phyloP scores from a whole-genome alignment of 2,329 filamentous ascomycete genomes.

The Aspergillus pseudonomiae region DNA sequence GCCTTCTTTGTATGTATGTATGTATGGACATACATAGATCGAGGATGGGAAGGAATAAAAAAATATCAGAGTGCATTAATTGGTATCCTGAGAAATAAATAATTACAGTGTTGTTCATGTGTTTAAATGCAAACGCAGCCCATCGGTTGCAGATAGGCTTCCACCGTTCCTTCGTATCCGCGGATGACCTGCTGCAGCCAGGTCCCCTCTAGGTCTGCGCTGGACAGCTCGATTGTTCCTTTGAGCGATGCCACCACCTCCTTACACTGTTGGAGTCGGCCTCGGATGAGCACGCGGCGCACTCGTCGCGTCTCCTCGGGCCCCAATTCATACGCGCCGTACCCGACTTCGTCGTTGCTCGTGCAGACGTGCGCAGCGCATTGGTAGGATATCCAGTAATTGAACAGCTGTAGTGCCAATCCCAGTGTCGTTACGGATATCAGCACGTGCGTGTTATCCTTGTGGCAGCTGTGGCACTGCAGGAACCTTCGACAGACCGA shows the following conservation, averaged over 20 bases:
- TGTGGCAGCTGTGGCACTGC: conserved; percentile 34
- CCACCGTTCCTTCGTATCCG: conserved; percentile 34
- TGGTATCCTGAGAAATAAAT: not conserved
- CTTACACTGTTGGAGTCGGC: conserved; percentile 31
- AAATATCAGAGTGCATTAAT: not conserved
- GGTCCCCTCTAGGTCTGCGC: conserved; percentile 17
- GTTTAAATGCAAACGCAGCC: conserved; percentile 31
- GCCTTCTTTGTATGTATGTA: not conserved
- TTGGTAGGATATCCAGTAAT: conserved; percentile 35
- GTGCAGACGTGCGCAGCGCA: conserved; percentile 7
- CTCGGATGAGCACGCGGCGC: conserved; percentile 31
- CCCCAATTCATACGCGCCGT: conserved; percentile 36
- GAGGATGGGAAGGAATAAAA: not conserved
- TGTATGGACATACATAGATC: not conserved
- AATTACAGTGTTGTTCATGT: conserved; percentile 7
- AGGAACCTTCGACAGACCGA: conserved; percentile 33
- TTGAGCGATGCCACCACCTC: conserved; percentile 30
- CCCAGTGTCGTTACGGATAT: conserved; percentile 36
- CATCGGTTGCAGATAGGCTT: conserved; percentile 31
- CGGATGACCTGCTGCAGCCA: conserved; percentile 32
- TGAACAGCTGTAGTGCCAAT: conserved; percentile 33
- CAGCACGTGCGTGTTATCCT: conserved; percentile 33
- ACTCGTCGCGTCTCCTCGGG: conserved; percentile 33
- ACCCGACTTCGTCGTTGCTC: conserved; percentile 20
- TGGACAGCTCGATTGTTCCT: conserved; percentile 18